Evolutionary conservation across 2,329 filamentous ascomycete genomes (phyloP), one percentile per base, ranked within the genome.

Genomic region (Kalmusia sp.): DNA sequence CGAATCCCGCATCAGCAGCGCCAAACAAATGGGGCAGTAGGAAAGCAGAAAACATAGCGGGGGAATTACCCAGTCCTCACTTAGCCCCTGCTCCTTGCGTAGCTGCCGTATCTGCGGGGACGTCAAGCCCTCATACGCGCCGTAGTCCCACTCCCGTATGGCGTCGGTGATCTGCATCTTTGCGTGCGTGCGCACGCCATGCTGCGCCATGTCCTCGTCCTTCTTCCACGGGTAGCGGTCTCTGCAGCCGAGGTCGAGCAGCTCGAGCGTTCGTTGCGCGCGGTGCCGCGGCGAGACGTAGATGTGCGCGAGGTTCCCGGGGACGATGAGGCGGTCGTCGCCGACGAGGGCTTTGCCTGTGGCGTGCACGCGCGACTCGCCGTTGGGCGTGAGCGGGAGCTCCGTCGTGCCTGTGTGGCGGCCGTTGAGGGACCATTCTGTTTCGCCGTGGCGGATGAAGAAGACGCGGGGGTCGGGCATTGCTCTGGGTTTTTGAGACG

Each of bases 341-440:
- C 93, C 93, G 6, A 97, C 87, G 24, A 98, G 82, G 2, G 92
- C 93, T 63, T 86, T 84, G 6, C 93, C 93, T 0, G 93, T 97
- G 7, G 79, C 79, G 24, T 67, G 70, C n/a, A 82, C 73, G 4
- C 79, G 75, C 58, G 75, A 76, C 63, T 82, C 79, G 47, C 93
- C 93, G 70, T 91, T 89, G 45, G 82, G 77, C 1, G 93, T 97
- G 31, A 97, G 81, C 1, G 92, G 88, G 3, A 98, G 90, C 68
- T 98, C 93, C n/a, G 90, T 90, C 24, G 80, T 82, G 46, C 92
- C 90, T 0, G 93, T 98, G 76, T 97, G 71, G 1, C 73, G 71
- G 30, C 92, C 93, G 63, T 89, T 89, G 41, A 96, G 85, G 4
- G 91, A 96, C 93, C 93, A 98, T 79, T 96, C 92, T 3, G 93